These are phyloP conservation scores for Apiospora pterosperma DNA, from an alignment of 2,329 filamentous ascomycete genomes.

Conservation along the genomic window DNA sequence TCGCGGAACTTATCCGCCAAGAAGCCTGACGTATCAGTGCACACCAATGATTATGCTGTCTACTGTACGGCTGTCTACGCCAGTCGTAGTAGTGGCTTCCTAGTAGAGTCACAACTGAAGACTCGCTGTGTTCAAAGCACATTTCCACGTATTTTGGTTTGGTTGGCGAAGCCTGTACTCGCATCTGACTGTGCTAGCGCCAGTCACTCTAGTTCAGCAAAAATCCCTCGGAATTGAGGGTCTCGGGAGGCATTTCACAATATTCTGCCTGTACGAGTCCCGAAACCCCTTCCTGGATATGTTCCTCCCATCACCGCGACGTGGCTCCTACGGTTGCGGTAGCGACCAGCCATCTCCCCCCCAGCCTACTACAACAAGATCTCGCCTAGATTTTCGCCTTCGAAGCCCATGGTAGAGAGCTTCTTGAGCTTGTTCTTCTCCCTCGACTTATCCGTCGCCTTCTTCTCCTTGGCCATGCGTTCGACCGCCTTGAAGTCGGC, in stretches of 20 bases:
- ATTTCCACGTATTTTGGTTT: background rate
- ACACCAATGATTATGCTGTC: background rate
- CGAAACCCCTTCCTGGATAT: slow-evolving; percentile 2
- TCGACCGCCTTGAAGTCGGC: slow-evolving; percentile 69
- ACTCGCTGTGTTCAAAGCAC: background rate
- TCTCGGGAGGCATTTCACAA: slow-evolving; percentile 54
- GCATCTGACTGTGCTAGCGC: background rate
- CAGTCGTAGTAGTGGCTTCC: background rate
- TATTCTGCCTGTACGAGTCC: slow-evolving; percentile 48
- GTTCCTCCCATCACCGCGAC: background rate
- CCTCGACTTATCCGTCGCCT: slow-evolving; percentile 62
- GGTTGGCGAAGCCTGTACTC: background rate
- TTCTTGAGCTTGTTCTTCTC: slow-evolving; percentile 73
- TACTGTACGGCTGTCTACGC: background rate
- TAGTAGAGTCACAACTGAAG: background rate
- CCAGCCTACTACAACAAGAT: slow-evolving; percentile 55
- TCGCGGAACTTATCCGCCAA: background rate
- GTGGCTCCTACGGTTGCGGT: background rate
- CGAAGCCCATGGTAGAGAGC: slow-evolving; percentile 77
- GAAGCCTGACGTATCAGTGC: background rate
- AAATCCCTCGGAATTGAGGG: background rate
- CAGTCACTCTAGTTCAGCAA: background rate
- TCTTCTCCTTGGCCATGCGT: slow-evolving; percentile 69
- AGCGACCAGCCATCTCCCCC: slow-evolving; percentile 3
- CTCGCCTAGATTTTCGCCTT: slow-evolving; percentile 79